These are phyloP conservation scores for Grosmannia huntii DNA, from an alignment of 2,329 filamentous ascomycete genomes.

Conservation along the genomic window DNA sequence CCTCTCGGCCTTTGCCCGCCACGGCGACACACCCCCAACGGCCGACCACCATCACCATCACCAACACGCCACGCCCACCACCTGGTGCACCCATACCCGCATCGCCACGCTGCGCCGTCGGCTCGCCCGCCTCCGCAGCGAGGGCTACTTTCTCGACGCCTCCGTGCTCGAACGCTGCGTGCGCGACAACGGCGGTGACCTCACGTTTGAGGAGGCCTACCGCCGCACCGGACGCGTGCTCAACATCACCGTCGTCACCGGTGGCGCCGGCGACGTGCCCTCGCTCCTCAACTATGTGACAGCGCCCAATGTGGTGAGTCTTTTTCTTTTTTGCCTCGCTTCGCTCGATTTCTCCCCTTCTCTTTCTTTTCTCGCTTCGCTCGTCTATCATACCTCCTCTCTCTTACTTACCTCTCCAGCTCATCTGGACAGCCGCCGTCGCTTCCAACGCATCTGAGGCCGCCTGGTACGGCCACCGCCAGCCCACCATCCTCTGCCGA, in stretches of 20 bases:
- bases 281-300: slow-evolving; percentile 86
- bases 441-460: slow-evolving; percentile 59
- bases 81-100: not conserved
- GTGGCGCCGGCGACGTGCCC: slow-evolving; percentile 59
- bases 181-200: slow-evolving; percentile 69
- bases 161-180: slow-evolving; percentile 74
- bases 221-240: slow-evolving; percentile 71
- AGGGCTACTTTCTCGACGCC: slow-evolving; percentile 77
- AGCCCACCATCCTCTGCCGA: slow-evolving; percentile 61
- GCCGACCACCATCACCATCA: too few species aligned
- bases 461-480: slow-evolving; percentile 51
- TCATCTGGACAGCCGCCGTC: slow-evolving; percentile 70
- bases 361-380: too few species aligned
- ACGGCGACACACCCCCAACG: not conserved
- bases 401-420: slow-evolving; percentile 12
- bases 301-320: slow-evolving; percentile 59
- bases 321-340: too few species aligned
- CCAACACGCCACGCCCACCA: too few species aligned
- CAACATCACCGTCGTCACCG: slow-evolving; percentile 81
- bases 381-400: too few species aligned
- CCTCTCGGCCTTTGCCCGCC: slow-evolving; percentile 57
- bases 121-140: slow-evolving; percentile 52
- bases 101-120: slow-evolving; percentile 53
- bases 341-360: too few species aligned
- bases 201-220: slow-evolving; percentile 91